Base-by-base conservation (phyloP, 306 rosid species). In the Rosa lucieae region DNA sequence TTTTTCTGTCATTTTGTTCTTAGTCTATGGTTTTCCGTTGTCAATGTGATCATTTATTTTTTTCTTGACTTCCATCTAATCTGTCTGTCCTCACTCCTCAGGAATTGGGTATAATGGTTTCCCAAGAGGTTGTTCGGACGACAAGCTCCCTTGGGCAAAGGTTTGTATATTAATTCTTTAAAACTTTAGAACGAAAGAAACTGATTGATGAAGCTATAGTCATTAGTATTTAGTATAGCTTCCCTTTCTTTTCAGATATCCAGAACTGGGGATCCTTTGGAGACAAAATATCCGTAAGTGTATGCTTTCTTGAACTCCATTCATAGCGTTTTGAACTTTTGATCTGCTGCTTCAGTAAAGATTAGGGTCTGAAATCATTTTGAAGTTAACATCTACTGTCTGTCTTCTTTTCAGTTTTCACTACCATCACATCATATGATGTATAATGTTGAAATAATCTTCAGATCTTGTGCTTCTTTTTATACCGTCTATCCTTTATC, bases 81-180 rank as follows among this genome's bases (percentile, higher is more conserved):
- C 68, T 80, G 52, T 35, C 83, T 53, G 6, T 55, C 62, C 67
- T 67, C 72, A 95, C 2, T 55, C 62, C 67, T 67, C 72, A 95
- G 99, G 99, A 29, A 92, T 95, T 82, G 99, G 98, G 47, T 95
- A 95, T 76, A 95, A 95, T 74, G 99, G 98, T 63, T 95, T 95
- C 80, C 98, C 99, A 59, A 92, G 99, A 87, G 98, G 98, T 70
- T 95, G 98, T 85, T 81, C 96, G 20, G 99, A 95, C 81, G 98
- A 95, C 86, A 85, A 82, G 86, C 90, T 95, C 85, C 96, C 99
- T 55, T 89, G 98, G 99, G 98, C 99, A 48, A 95, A 95, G 98
- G 99, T 95, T 80, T 44, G 87, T 82, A 35, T 80, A 75, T 23
- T 23, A 23, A 23, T 79, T 18, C 2, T 68, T 10, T 74, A 3